A percentile compares a stretch with the other conserved stretches of the same genome.
Evolutionary conservation across 2,329 filamentous ascomycete species (phyloP).

Genomic region (Chaetomiaceae sp.): DNA sequence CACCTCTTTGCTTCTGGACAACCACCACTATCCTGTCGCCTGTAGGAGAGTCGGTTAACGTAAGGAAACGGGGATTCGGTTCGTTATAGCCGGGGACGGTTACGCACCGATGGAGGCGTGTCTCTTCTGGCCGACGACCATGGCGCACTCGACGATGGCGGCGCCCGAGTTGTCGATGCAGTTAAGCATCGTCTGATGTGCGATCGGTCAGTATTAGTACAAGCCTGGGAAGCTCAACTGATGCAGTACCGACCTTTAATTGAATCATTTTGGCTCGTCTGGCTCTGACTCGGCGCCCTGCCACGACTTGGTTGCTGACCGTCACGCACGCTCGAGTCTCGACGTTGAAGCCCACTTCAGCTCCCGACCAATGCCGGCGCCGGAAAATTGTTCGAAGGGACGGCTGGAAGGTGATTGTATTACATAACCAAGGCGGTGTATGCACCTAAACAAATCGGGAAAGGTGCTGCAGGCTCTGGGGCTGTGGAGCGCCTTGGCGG

Average conservation of each 20-base stretch:
- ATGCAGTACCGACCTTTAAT: slow-evolving; percentile 59
- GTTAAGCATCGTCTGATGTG: slow-evolving; percentile 85
- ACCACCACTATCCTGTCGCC: slow-evolving; percentile 97
- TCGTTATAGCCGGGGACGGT: too few species aligned
- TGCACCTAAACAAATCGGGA: slow-evolving; percentile 11
- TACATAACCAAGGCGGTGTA: slow-evolving; percentile 17
- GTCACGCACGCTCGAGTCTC: not conserved
- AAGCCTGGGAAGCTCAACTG: too few species aligned
- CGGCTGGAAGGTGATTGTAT: slow-evolving; percentile 6
- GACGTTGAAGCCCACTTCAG: slow-evolving; percentile 9
- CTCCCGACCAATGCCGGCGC: slow-evolving; percentile 12
- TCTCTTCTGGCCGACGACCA: slow-evolving; percentile 85
- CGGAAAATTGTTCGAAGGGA: slow-evolving; percentile 25
- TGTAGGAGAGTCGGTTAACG: slow-evolving; percentile 34
- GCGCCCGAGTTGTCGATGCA: slow-evolving; percentile 99
- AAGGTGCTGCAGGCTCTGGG: slow-evolving; percentile 9
- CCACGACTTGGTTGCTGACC: slow-evolving; percentile 7
- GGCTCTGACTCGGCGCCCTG: slow-evolving; percentile 21
- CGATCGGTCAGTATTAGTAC: slow-evolving; percentile 2
- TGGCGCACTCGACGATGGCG: slow-evolving; percentile 92
- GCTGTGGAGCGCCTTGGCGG: not conserved
- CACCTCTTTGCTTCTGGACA: slow-evolving; percentile 90
- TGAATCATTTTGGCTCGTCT: slow-evolving; percentile 71
- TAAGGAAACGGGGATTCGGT: not conserved
- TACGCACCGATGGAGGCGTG: slow-evolving; percentile 81